Percentiles rank a stretch among this genome's conserved stretches.
Conservation (phyloP, 1,284 basidiomycete genomes). For the Ceratobasidium sp. region DNA sequence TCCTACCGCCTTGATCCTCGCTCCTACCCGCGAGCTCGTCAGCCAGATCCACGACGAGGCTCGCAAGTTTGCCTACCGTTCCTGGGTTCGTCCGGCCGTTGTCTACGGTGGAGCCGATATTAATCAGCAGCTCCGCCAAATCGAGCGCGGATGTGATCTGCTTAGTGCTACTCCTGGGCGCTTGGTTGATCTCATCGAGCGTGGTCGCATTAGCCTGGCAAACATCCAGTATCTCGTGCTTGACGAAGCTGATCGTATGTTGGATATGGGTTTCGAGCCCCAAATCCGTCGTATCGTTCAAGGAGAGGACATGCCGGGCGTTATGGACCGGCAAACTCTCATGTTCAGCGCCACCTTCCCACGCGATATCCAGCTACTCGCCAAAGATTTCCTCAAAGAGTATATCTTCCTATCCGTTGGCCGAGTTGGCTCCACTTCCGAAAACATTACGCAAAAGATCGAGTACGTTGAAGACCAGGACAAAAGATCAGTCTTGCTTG, state of each 20-base stretch:
- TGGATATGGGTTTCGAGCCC: slow-evolving; percentile 99
- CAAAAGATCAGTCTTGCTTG: slow-evolving; percentile 96
- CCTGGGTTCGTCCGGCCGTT: slow-evolving; percentile 98
- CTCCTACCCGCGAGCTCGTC: slow-evolving; percentile 98
- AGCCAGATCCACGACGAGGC: slow-evolving; percentile 99
- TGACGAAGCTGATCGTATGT: slow-evolving; percentile 99
- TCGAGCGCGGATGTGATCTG: slow-evolving; percentile 97
- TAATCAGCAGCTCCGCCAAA: slow-evolving; percentile 91
- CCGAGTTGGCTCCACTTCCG: slow-evolving; percentile 97
- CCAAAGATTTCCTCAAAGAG: slow-evolving; percentile 94
- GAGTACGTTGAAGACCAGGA: slow-evolving; percentile 98
- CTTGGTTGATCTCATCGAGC: slow-evolving; percentile 98
- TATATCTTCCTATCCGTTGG: slow-evolving; percentile 99
- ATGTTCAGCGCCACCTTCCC: slow-evolving; percentile 99
- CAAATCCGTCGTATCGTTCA: slow-evolving; percentile 99
- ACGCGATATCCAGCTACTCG: slow-evolving; percentile 97
- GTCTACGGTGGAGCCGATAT: slow-evolving; percentile 99
- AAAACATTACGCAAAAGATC: slow-evolving; percentile 99
- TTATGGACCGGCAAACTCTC: slow-evolving; percentile 94
- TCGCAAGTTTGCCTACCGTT: slow-evolving; percentile 98
- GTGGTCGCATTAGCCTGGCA: slow-evolving; percentile 94
- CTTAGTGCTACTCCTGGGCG: slow-evolving; percentile 98
- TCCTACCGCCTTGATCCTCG: slow-evolving; percentile 95
- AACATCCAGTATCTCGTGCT: slow-evolving; percentile 99
- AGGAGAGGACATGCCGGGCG: slow-evolving; percentile 97